Evolutionary conservation across 2,329 filamentous ascomycete species (phyloP).

Genomic region (Ascochyta lentis): DNA sequence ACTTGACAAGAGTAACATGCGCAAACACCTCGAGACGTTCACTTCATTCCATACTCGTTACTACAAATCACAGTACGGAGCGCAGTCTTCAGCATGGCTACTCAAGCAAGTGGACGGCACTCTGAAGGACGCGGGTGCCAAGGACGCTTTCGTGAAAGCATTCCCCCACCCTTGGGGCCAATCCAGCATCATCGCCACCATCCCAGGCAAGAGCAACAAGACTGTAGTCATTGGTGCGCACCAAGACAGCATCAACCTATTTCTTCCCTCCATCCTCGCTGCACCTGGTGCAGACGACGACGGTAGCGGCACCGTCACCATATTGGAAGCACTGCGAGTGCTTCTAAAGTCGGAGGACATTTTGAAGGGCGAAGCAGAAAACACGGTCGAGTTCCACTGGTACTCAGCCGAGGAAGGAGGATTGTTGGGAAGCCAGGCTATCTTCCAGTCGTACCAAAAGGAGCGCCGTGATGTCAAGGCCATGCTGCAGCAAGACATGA

Average conservation of each 20-base stretch:
- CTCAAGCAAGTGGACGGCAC: conserved; percentile 75
- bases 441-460: conserved; percentile 83
- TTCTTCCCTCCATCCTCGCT: conserved; percentile 80
- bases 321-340: conserved; percentile 86
- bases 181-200: conserved; percentile 86
- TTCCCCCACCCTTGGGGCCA: conserved; percentile 90
- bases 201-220: conserved; percentile 83
- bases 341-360: conserved; percentile 77
- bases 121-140: conserved; percentile 73
- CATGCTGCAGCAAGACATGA: conserved; percentile 98
- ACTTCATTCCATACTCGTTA: conserved; percentile 83
- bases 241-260: conserved; percentile 84
- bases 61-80: conserved; percentile 79
- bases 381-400: conserved; percentile 97
- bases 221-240: conserved; percentile 91
- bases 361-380: conserved; percentile 72
- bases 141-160: conserved; percentile 71
- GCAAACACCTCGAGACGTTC: conserved; percentile 77
- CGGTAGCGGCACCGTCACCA: conserved; percentile 90
- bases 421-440: conserved; percentile 84
- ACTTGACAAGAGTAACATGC: conserved; percentile 78
- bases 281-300: conserved; percentile 97
- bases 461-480: conserved; percentile 80
- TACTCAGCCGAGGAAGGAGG: conserved; percentile 91
- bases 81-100: conserved; percentile 87